Percentiles rank a stretch among this genome's conserved stretches.
Conservation (phyloP, 257 asterid genomes). For the Thymus quinquecostatus region DNA sequence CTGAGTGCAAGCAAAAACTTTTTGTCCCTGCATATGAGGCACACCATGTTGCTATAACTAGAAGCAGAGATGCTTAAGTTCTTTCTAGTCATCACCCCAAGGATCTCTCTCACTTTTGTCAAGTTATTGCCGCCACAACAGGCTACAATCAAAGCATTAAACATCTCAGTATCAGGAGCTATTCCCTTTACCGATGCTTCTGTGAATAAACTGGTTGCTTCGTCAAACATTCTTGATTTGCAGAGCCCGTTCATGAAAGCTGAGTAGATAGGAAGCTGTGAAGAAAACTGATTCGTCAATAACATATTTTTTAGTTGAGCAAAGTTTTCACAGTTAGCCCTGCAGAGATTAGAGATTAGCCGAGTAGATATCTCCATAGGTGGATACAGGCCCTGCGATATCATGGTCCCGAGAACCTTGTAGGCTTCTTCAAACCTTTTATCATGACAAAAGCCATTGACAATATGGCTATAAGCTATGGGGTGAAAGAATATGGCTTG, state of each 20-base stretch:
- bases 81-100: constrained; percentile 56
- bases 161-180: constrained; percentile 39
- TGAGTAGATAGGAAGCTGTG: constrained; percentile 35
- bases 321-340: constrained; percentile 54
- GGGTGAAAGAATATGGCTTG: constrained; percentile 35
- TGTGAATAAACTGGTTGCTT: constrained; percentile 51
- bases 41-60: constrained; percentile 58
- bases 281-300: constrained; percentile 46
- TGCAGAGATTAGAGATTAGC: constrained; percentile 58
- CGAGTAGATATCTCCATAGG: constrained; percentile 44
- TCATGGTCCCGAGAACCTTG: constrained; percentile 47
- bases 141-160: constrained; percentile 47
- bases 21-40: constrained; percentile 44
- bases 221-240: constrained; percentile 43
- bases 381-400: constrained; percentile 48
- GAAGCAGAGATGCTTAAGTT: constrained; percentile 49
- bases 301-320: constrained; percentile 47
- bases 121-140: constrained; percentile 49
- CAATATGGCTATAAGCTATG: constrained; percentile 45
- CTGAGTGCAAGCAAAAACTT: constrained; percentile 48
- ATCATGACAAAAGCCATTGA: constrained; percentile 61
- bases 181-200: constrained; percentile 43
- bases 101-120: constrained; percentile 48
- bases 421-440: constrained; percentile 57
- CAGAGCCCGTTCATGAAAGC: constrained; percentile 61